Evolutionary conservation across 1,284 basidiomycete species (phyloP).

Genomic region (Irpex lacteus): DNA sequence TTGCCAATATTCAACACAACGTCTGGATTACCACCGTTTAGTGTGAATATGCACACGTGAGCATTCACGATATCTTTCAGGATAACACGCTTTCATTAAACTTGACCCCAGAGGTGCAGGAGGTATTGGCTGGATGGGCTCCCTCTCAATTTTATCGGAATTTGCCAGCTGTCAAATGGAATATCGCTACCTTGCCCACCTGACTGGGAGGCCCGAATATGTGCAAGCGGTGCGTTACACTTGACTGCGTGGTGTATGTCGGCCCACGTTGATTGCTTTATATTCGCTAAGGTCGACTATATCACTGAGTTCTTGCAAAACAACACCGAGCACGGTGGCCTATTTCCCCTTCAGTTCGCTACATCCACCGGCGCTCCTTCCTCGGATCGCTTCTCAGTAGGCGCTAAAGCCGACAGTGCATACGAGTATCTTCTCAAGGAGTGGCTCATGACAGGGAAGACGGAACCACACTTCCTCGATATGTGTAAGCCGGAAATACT

Average conservation of each 20-base stretch:
- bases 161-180: constrained; percentile 53
- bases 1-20: constrained; percentile 49
- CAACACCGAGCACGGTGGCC: constrained; percentile 10
- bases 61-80: constrained; percentile 11
- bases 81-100: neutral
- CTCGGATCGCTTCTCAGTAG: constrained; percentile 39
- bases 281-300: constrained; percentile 3
- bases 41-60: constrained; percentile 40
- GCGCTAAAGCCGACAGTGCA: constrained; percentile 61
- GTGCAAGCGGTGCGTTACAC: constrained; percentile 7
- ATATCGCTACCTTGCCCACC: constrained; percentile 56
- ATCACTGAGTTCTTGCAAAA: constrained; percentile 8
- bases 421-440: constrained; percentile 75
- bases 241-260: constrained; percentile 15
- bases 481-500: constrained; percentile 47
- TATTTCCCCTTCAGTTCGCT: constrained; percentile 11
- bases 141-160: constrained; percentile 32
- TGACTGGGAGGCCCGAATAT: constrained; percentile 38
- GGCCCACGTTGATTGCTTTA: neutral
- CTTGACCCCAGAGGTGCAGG: constrained; percentile 1
- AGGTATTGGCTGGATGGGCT: constrained; percentile 10
- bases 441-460: constrained; percentile 56
- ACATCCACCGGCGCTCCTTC: constrained; percentile 1
- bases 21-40: constrained; percentile 45
- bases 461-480: constrained; percentile 53